A percentile compares a stretch with the other conserved stretches of the same genome.
Conservation (phyloP, 2,329 filamentous ascomycete species). For the Ophiostoma himal-ulmi region DNA sequence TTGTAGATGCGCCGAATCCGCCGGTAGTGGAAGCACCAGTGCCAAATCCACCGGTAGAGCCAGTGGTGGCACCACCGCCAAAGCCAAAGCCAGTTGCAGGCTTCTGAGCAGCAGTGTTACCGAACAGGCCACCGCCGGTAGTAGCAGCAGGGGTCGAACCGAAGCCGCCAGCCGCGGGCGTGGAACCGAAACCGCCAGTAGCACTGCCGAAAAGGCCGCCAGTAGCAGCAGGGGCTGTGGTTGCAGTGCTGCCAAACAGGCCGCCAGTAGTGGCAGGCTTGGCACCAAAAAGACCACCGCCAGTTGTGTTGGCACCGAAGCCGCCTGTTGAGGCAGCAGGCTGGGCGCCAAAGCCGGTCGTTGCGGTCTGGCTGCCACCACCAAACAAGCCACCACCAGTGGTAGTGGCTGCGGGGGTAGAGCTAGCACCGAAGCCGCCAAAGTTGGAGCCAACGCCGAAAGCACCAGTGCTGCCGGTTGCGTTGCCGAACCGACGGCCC, state of each 20-base stretch:
- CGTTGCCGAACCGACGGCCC: constrained; percentile 77
- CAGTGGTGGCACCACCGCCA: constrained; percentile 27
- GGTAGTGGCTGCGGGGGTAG: constrained; percentile 35
- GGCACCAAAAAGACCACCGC: constrained; percentile 37
- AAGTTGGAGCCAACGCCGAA: constrained; percentile 62
- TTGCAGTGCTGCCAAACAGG: constrained; percentile 36
- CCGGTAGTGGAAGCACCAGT: constrained; percentile 25
- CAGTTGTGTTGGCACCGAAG: constrained; percentile 28
- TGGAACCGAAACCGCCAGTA: constrained; percentile 29
- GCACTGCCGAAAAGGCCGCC: constrained; percentile 22
- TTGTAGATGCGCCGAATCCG: constrained; percentile 26
- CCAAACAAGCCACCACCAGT: constrained; percentile 39
- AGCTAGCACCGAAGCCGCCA: constrained; percentile 44
- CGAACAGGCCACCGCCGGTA: constrained; percentile 32
- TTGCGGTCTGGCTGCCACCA: constrained; percentile 34
- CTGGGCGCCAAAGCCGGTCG: constrained; percentile 33
- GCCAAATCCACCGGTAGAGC: constrained; percentile 44
- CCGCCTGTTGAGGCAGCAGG: neutral
- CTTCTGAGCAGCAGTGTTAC: constrained; percentile 26
- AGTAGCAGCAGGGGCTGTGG: constrained; percentile 10
- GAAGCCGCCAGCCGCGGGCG: constrained; percentile 27
- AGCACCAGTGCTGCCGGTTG: constrained; percentile 63
- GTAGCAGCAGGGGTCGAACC: constrained; percentile 24
- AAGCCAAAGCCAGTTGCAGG: constrained; percentile 30
- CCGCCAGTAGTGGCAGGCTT: constrained; percentile 26